Conservation (phyloP, 352 stramenopile species). For the Hyaloperonospora brassicae region DNA sequence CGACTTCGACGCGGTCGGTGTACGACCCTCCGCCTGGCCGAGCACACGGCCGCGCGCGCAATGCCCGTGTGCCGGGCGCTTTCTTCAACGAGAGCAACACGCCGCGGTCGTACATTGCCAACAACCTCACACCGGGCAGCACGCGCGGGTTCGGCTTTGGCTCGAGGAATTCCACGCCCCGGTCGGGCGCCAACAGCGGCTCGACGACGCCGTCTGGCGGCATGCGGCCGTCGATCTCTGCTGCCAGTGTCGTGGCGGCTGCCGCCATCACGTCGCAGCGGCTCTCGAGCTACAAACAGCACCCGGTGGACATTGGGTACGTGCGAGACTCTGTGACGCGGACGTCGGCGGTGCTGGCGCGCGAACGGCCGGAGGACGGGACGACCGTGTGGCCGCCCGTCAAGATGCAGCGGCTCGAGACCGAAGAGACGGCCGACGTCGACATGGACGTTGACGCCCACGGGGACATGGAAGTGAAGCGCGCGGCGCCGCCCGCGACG, state of each 20-base stretch:
- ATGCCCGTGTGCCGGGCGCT: constrained; percentile 20
- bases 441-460: constrained; percentile 32
- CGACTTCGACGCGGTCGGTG: constrained; percentile 52
- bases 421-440: constrained; percentile 25
- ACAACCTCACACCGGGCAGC: constrained; percentile 50
- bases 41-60: constrained; percentile 15
- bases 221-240: constrained; percentile 28
- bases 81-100: constrained; percentile 62
- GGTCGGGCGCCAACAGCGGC: constrained; percentile 35
- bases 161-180: constrained; percentile 30
- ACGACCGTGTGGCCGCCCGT: constrained; percentile 20
- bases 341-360: constrained; percentile 4
- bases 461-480: constrained; percentile 22
- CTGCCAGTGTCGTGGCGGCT: constrained; percentile 26
- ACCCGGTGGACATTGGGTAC: constrained; percentile 62
- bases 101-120: constrained; percentile 66
- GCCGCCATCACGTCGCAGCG: constrained; percentile 36
- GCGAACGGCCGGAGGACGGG: constrained; percentile 22
- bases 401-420: constrained; percentile 29
- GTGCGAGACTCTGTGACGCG: constrained; percentile 45
- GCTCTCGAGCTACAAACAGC: constrained; percentile 58
- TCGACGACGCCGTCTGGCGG: constrained; percentile 24
- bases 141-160: constrained; percentile 26
- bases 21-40: constrained; percentile 34
- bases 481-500: constrained; percentile 12